Evolutionary conservation across 768 basidiomycete genomes (phyloP).

Genomic region (Porphyrellus cyaneotinctus): DNA sequence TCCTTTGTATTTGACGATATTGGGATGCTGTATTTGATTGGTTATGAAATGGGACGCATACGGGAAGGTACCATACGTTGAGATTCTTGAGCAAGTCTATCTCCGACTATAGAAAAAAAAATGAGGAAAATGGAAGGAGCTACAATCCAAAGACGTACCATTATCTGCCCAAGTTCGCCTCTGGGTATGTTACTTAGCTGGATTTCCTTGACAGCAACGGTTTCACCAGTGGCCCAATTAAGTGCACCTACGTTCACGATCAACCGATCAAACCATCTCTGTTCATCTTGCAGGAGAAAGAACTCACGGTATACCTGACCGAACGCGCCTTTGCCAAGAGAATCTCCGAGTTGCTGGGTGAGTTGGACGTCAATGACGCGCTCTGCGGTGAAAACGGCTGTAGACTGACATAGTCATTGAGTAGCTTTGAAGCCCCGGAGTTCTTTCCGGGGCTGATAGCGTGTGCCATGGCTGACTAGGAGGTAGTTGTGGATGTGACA

Average conservation of each 20-base stretch:
- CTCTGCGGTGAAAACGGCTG: not conserved
- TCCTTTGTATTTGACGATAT: constrained; percentile 99
- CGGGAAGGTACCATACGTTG: constrained; percentile 53
- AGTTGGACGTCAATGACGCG: constrained; percentile 7
- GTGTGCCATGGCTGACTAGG: constrained; percentile 18
- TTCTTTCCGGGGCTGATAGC: constrained; percentile 22
- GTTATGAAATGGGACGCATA: not conserved
- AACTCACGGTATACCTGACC: constrained; percentile 94
- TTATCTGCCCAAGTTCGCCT: constrained; percentile 92
- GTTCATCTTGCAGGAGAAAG: constrained; percentile 34
- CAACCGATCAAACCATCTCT: constrained; percentile 71
- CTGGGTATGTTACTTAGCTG: constrained; percentile 91
- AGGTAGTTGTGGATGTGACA: not conserved
- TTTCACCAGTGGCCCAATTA: constrained; percentile 96
- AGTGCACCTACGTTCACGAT: constrained; percentile 63
- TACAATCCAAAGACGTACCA: constrained; percentile 49
- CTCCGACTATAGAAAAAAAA: constrained; percentile 63
- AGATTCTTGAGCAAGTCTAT: constrained; percentile 97
- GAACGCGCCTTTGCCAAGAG: constrained; percentile 93
- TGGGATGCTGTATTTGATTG: constrained; percentile 64
- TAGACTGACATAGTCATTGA: constrained; percentile 60
- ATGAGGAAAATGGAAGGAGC: constrained; percentile 6
- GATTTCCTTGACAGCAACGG: constrained; percentile 98
- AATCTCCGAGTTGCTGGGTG: constrained; percentile 88
- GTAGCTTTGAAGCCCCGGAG: constrained; percentile 45